Conservation (phyloP, 305 asterid genomes). For the Rubia balearica region DNA sequence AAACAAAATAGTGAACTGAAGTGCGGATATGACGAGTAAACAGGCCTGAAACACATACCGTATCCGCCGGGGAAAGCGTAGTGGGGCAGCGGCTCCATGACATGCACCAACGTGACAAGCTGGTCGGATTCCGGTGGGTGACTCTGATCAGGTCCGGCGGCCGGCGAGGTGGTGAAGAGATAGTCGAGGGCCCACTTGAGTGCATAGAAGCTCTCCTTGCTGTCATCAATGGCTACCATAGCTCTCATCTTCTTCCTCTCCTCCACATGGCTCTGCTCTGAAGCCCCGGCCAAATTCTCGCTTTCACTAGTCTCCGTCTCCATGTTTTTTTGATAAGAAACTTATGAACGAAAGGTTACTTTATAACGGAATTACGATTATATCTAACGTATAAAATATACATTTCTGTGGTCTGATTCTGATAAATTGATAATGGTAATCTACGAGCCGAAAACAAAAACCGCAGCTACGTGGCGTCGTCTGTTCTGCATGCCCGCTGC, state of each 20-base stretch:
- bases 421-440: neutral
- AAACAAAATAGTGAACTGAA: too few species aligned
- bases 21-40: too few species aligned
- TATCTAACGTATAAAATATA: neutral
- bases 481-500: neutral
- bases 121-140: conserved; percentile 11
- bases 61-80: conserved; percentile 53
- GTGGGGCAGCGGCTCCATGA: conserved; percentile 44
- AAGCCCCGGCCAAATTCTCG: neutral
- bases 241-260: conserved; percentile 30
- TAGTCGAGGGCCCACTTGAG: conserved; percentile 51
- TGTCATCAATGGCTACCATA: conserved; percentile 53
- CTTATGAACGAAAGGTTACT: neutral
- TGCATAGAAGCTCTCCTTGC: conserved; percentile 55
- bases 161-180: conserved; percentile 10
- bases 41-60: conserved; percentile 21
- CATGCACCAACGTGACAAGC: conserved; percentile 43
- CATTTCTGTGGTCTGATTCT: neutral
- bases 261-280: neutral
- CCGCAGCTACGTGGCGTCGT: conserved; percentile 6
- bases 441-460: neutral
- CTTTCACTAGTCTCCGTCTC: neutral
- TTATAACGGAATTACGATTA: neutral
- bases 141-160: neutral
- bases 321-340: neutral